Evolutionary conservation across 2,329 filamentous ascomycete species (phyloP).

Genomic region (Paracamarosporium sp.): DNA sequence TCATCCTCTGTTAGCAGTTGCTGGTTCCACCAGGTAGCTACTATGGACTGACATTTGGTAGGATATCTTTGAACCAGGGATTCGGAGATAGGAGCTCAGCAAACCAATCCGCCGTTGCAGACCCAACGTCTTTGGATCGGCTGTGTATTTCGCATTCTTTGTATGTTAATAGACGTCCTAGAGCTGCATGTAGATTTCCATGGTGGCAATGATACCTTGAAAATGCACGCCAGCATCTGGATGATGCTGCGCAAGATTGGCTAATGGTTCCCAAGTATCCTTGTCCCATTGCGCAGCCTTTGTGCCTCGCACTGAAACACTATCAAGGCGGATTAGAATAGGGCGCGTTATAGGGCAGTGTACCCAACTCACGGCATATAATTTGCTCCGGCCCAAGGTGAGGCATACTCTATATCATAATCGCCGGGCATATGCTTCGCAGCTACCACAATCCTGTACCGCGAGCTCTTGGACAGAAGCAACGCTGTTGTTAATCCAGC

Average conservation of each 20-base stretch:
- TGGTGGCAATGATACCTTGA: slow-evolving; percentile 57
- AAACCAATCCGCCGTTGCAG: slow-evolving; percentile 62
- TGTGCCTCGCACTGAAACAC: slow-evolving; percentile 50
- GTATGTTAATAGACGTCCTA: neutral
- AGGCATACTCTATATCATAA: slow-evolving; percentile 89
- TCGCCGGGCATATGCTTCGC: slow-evolving; percentile 93
- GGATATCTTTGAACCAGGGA: slow-evolving; percentile 74
- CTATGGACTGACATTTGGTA: slow-evolving; percentile 65
- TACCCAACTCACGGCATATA: slow-evolving; percentile 36
- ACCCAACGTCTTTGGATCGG: slow-evolving; percentile 66
- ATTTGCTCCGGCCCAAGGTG: slow-evolving; percentile 88
- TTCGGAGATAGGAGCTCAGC: slow-evolving; percentile 68
- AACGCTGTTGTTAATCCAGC: slow-evolving; percentile 70
- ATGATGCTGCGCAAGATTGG: slow-evolving; percentile 58
- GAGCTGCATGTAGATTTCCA: neutral
- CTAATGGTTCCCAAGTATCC: slow-evolving; percentile 51
- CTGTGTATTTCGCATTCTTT: slow-evolving; percentile 53
- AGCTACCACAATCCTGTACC: slow-evolving; percentile 70
- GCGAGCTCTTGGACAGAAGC: slow-evolving; percentile 61
- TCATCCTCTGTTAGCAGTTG: neutral
- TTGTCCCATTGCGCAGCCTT: slow-evolving; percentile 44
- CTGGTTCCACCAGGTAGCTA: neutral
- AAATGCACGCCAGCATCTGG: slow-evolving; percentile 83
- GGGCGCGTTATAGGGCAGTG: neutral
- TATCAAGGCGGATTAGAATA: slow-evolving; percentile 38